These are phyloP conservation scores for Hypoxylon sp. DNA, from an alignment of 2,329 filamentous ascomycete genomes.

Conservation along the genomic window DNA sequence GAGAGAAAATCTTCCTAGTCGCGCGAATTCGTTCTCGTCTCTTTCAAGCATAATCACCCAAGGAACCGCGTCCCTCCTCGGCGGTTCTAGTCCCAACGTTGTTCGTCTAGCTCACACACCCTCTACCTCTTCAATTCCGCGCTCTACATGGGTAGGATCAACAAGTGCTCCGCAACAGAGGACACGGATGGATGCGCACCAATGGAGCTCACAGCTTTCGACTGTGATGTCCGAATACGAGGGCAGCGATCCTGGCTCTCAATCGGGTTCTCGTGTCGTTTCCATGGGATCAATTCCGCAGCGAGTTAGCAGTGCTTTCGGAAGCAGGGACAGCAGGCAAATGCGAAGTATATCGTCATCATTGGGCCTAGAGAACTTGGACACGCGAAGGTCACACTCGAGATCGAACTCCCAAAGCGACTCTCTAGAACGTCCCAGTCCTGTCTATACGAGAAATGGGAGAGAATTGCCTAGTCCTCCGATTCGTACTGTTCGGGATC, in stretches of 20 bases:
- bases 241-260: constrained; percentile 65
- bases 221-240: constrained; percentile 76
- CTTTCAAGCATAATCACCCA: constrained; percentile 69
- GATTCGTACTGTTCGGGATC: constrained; percentile 67
- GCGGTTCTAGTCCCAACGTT: constrained; percentile 60
- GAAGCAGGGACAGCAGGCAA: constrained; percentile 67
- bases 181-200: constrained; percentile 66
- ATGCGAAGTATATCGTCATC: constrained; percentile 72
- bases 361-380: constrained; percentile 59
- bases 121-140: constrained; percentile 51
- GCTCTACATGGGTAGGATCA: constrained; percentile 53
- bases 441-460: constrained; percentile 60
- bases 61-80: constrained; percentile 60
- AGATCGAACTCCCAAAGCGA: constrained; percentile 61
- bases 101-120: constrained; percentile 56
- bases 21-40: constrained; percentile 67
- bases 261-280: constrained; percentile 64
- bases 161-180: constrained; percentile 42
- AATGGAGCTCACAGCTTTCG: constrained; percentile 76
- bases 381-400: constrained; percentile 52
- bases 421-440: constrained; percentile 66
- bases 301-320: constrained; percentile 66
- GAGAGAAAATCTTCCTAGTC: constrained; percentile 67
- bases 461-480: constrained; percentile 56
- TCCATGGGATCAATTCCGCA: constrained; percentile 60